Evolutionary conservation across 1,139 yeast genomes (phyloP), one percentile per base, ranked within the genome.

Genomic region (Dujonia santamariae): DNA sequence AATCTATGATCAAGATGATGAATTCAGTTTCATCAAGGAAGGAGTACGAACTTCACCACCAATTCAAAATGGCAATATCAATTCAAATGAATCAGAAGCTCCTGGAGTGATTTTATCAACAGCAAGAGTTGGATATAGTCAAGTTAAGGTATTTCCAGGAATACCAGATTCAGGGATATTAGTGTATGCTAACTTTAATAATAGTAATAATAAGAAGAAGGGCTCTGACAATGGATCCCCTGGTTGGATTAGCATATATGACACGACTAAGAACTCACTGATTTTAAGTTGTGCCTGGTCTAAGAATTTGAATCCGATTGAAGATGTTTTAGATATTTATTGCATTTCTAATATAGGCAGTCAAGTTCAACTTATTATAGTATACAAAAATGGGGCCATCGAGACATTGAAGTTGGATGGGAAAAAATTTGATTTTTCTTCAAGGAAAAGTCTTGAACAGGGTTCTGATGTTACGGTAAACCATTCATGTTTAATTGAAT

Each of bases 1-100:
- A 1, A 39, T 49, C 1, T 44, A 48, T 21, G 61, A 56, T 28
- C 54, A 48, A 3, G 39, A 35, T 9, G 48, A 43, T 11, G 38
- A 32, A 20, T 26, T 39, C 15, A 26, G 41, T 5, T 36, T 34
- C 20, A 38, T 28, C 32, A 29, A 32, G 17, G 13, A 5, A 25
- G n/a, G n/a, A 24, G 6, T 7, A 20, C 13, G 13, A 20, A 22
- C 28, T 6, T 5, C 28, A 15, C 11, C 7, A 7, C n/a, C 16
- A n/a, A 15, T 7, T 3, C 23, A 30, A 9, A 19, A 19, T 4
- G 37, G 26, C n/a, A 19, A n/a, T 14, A 16, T 19, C 19, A 23
- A 14, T 13, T 9, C 24, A n/a, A 11, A 15, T 13, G 22, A 19
- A 7, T 29, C 12, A 6, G 27, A 17, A 4, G 17, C 26, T n/a